Conservation (phyloP, 2,329 filamentous ascomycete species). For the Trichoderma sp. region DNA sequence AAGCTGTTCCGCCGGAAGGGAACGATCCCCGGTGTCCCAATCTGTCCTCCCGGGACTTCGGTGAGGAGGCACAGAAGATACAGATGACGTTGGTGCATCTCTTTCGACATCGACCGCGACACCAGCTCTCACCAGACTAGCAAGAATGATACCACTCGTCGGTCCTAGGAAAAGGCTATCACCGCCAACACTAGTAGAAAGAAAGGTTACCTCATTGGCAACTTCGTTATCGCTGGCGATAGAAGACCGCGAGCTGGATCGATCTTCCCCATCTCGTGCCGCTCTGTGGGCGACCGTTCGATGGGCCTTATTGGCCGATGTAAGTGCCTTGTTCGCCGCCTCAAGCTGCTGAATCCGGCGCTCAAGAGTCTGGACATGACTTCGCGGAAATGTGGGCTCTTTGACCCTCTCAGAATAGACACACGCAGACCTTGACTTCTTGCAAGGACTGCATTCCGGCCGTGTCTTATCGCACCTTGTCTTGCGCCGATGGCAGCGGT, state of each 20-base stretch:
- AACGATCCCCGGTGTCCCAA: background rate
- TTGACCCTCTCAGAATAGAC: conserved; percentile 35
- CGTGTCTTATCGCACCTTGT: conserved; percentile 43
- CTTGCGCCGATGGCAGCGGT: conserved; percentile 45
- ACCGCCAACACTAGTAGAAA: conserved; percentile 45
- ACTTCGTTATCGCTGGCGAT: conserved; percentile 30
- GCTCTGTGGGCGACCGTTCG: conserved; percentile 17
- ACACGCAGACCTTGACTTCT: conserved; percentile 37
- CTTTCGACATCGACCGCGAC: conserved; percentile 19
- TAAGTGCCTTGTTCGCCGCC: conserved; percentile 33
- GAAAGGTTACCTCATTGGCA: conserved; percentile 44
- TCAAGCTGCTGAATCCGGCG: conserved; percentile 36
- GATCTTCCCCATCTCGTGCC: background rate
- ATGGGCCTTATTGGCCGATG: conserved; percentile 23
- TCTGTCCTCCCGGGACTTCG: conserved; percentile 21
- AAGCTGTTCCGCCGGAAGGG: conserved; percentile 38
- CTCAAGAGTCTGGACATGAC: conserved; percentile 40
- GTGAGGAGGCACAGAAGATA: conserved; percentile 6
- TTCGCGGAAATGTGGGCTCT: conserved; percentile 32
- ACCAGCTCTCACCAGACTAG: conserved; percentile 36
- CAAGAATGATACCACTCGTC: conserved; percentile 43
- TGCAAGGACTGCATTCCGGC: conserved; percentile 40
- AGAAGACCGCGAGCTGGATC: conserved; percentile 13
- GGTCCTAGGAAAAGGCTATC: conserved; percentile 46
- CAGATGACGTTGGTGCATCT: conserved; percentile 23